A percentile compares a stretch with the other conserved stretches of the same genome.
Evolutionary conservation across 306 rosid genomes (phyloP).

Genomic region (Castanea crenata): DNA sequence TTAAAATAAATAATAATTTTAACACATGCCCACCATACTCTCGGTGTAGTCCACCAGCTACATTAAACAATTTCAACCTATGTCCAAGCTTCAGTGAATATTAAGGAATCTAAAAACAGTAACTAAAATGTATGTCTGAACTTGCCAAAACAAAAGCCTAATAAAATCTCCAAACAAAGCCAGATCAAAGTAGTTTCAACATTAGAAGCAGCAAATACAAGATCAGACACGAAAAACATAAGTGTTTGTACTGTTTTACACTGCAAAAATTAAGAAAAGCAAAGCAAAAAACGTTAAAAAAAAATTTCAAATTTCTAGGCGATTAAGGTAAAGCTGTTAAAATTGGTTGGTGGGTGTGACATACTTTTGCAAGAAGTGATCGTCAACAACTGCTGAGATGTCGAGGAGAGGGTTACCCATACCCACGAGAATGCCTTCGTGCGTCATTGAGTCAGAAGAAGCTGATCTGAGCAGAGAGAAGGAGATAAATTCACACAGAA

Average conservation of each 20-base stretch:
- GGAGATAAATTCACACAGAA: not conserved
- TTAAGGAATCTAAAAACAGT: not conserved
- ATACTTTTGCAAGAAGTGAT: conserved; percentile 61
- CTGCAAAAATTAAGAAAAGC: not conserved
- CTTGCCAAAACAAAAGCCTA: not conserved
- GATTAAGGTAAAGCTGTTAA: too few species aligned
- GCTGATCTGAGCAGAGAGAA: conserved; percentile 7
- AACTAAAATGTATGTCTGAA: not conserved
- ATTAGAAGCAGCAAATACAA: not conserved
- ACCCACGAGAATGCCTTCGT: conserved; percentile 69
- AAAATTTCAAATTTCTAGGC: too few species aligned
- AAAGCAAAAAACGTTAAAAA: too few species aligned
- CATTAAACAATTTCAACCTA: too few species aligned
- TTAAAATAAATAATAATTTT: too few species aligned
- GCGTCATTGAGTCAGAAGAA: conserved; percentile 42
- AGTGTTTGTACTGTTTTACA: not conserved
- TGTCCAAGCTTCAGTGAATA: not conserved
- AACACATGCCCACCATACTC: too few species aligned
- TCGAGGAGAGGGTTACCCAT: conserved; percentile 97
- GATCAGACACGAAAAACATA: not conserved
- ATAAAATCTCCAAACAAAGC: not conserved
- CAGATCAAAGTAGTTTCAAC: not conserved
- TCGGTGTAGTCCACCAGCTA: too few species aligned
- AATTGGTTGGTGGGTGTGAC: not conserved
- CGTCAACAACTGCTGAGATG: conserved; percentile 74